Percentiles rank a stretch among this genome's conserved stretches.
Evolutionary conservation across 768 basidiomycete genomes (phyloP).

Genomic region (Roridomyces roridus): DNA sequence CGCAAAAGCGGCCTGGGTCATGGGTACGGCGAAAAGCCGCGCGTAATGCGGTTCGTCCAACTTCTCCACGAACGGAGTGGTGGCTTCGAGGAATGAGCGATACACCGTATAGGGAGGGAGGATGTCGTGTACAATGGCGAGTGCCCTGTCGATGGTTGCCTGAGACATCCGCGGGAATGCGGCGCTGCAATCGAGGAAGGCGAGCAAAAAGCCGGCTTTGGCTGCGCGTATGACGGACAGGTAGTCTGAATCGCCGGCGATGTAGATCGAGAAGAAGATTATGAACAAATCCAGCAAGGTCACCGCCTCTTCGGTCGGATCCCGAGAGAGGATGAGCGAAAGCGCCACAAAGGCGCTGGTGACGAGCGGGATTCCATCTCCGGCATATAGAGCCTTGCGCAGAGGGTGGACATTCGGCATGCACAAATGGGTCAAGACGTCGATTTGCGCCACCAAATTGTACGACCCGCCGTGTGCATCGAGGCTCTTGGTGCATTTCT

Average conservation of each 20-base stretch:
- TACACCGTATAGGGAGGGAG: constrained; percentile 44
- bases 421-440: too few species aligned
- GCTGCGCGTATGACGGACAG: constrained; percentile 36
- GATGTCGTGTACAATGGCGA: constrained; percentile 30
- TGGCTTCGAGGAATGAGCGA: constrained; percentile 40
- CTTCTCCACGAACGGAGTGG: constrained; percentile 30
- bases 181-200: constrained; percentile 37
- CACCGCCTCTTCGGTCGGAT: too few species aligned
- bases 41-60: constrained; percentile 28
- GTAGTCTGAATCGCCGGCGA: constrained; percentile 46
- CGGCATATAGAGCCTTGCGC: too few species aligned
- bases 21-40: constrained; percentile 29
- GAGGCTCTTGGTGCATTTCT: constrained; percentile 16
- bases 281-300: constrained; percentile 33
- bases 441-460: constrained; percentile 28
- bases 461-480: constrained; percentile 1
- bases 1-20: constrained; percentile 29
- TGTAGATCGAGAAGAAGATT: constrained; percentile 36
- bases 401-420: too few species aligned
- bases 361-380: too few species aligned
- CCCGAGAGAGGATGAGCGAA: too few species aligned
- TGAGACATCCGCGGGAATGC: constrained; percentile 29
- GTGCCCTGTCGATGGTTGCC: constrained; percentile 33
- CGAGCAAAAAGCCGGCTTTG: constrained; percentile 37
- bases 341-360: too few species aligned